Evolutionary conservation across 2,329 filamentous ascomycete genomes (phyloP), one percentile per base, ranked within the genome.

Genomic region (Botrytis fragariae): DNA sequence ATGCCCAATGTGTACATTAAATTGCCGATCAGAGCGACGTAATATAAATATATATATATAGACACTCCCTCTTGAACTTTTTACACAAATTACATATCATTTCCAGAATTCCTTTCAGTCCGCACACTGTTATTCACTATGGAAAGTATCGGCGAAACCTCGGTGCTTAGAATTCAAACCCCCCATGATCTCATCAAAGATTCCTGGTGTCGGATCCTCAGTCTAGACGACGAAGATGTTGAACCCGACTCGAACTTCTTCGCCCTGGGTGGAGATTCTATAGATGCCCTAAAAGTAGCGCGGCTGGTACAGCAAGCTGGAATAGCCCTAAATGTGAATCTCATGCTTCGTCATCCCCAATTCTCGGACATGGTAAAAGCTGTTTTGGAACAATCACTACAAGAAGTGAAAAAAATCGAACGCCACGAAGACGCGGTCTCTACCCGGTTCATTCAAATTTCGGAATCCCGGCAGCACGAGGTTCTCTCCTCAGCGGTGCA

Each of bases 241-340:
- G 48, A 44, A 2, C 32, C 32, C 18, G 61, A 64, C 37, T 37
- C 37, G 4, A 64, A 64, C 61, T 64, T 64, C 22, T 64, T 64
- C 29, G 37, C 37, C 39, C 61, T 64, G n/a, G 61, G 61, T 16
- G 61, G 61, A 10, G 61, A 64, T 42, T 64, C 61, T 42, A 64
- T 64, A 37, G 61, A 64, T 39, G 61, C 61, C 14, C 7, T 57
- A 4, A 57, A 57, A 57, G 51, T 57, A 57, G 51, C 51, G n/a
- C 51, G 51, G 51, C n/a, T 57, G 51, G 51, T 29, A 29, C 51
- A 57, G 6, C 51, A 57, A 57, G 51, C 51, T 18, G 51, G 51
- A 29, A 57, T 57, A 57, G n/a, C 14, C 16, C 51, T 57, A 16
- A 57, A 57, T 18, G 51, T 57, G 51, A 57, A 57, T 57, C 51